These are phyloP conservation scores for Apiotrichum gracile DNA, from an alignment of 1,284 basidiomycete genomes.

Conservation along the genomic window DNA sequence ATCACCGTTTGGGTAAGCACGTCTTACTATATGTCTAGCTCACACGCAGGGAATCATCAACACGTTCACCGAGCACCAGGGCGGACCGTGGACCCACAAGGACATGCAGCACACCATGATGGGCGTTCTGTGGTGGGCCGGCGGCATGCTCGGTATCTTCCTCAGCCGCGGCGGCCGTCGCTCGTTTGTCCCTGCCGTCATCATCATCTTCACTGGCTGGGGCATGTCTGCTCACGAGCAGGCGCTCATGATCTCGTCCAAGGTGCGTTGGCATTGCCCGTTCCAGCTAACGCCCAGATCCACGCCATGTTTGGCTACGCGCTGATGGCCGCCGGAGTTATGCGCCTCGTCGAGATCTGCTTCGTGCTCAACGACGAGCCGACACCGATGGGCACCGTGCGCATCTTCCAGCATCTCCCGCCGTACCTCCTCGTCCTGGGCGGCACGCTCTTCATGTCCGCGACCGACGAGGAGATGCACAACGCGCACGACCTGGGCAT, in stretches of 20 bases:
- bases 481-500: conserved; percentile 61
- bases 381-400: conserved; percentile 38
- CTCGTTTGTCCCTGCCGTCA: conserved; percentile 73
- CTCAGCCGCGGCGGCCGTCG: conserved; percentile 77
- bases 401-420: conserved; percentile 73
- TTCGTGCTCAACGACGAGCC: conserved; percentile 55
- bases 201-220: conserved; percentile 87
- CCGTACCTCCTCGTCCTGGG: conserved; percentile 69
- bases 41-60: conserved; percentile 58
- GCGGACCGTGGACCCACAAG: conserved; percentile 74
- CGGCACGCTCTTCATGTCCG: conserved; percentile 72
- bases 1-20: conserved; percentile 74
- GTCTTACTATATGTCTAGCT: not conserved
- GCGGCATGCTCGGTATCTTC: conserved; percentile 81
- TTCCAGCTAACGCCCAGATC: conserved; percentile 52
- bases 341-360: conserved; percentile 81
- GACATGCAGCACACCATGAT: conserved; percentile 86
- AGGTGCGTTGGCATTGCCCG: conserved; percentile 48
- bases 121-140: conserved; percentile 76
- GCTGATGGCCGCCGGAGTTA: conserved; percentile 75
- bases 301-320: conserved; percentile 78
- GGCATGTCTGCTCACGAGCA: conserved; percentile 90
- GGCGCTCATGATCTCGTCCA: conserved; percentile 73
- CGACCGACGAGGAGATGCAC: conserved; percentile 78
- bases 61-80: conserved; percentile 88